Evolutionary conservation across 805 yeast genomes (phyloP), one percentile per base, ranked within the genome.

Genomic region (Monosporozyma solicola): DNA sequence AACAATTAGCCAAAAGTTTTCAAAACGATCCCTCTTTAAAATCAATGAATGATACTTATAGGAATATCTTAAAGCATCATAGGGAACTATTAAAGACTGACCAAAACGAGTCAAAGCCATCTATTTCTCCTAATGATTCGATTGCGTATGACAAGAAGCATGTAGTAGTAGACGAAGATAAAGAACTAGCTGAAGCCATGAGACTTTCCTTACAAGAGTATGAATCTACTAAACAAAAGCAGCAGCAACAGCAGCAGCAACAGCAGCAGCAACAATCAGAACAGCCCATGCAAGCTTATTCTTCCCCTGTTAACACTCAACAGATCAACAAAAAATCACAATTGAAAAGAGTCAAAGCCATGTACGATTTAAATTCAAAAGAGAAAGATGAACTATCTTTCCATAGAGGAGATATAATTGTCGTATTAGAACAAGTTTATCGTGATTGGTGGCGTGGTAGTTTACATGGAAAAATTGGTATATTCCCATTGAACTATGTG

Each of bases 371-470:
- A 41, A 73, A 78, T 3, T 80, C 95, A 2, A 75, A 79, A 46
- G 97, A 90, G 62, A 84, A 84, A 2, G 97, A 91, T 56, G 97
- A 94, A 59, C 75, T 92, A 46, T 83, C 95, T 1, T 92, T 94
- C 70, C 75, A 82, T 49, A 83, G 83, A 61, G 97, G 96, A 43
- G 98, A 92, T 64, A 74, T 88, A 13, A 91, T 92, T 49, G 84
- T 85, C 1, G 96, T 94, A 1, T 74, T 91, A 37, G 98, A 91
- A 61, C 77, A 85, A 15, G 95, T 87, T 5, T 91, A 90, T 66
- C 77, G 87, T 56, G 98, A 92, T 64, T 92, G 99, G 99, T 87
- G 97, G 85, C 78, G 88, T 59, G 99, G 99, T 15, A 80, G 92
- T 5, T 70, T 92, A 50, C 76, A 79, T 52, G 97, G 97, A 0